phyloP scores from a whole-genome alignment of 176 grass and related monocot genomes.

The Otatea glauca region DNA sequence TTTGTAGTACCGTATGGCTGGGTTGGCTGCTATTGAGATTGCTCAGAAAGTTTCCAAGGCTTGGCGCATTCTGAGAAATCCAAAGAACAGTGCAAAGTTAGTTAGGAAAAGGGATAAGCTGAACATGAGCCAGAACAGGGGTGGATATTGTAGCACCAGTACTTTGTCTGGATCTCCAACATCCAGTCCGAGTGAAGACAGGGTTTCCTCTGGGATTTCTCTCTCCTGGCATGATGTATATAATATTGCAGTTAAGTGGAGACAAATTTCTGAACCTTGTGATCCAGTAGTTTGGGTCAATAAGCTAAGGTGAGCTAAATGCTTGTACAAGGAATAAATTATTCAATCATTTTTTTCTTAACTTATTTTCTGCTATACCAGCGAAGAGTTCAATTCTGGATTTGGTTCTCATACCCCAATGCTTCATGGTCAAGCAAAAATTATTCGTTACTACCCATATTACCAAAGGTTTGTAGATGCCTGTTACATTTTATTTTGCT shows the following conservation, averaged over 20 bases:
- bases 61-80: constrained; percentile 85
- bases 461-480: constrained; percentile 66
- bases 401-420: constrained; percentile 99
- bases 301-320: constrained; percentile 77
- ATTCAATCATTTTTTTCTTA: constrained; percentile 35
- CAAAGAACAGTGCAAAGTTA: constrained; percentile 72
- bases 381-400: constrained; percentile 97
- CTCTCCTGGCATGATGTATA: constrained; percentile 96
- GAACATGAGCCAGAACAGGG: constrained; percentile 78
- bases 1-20: constrained; percentile 88
- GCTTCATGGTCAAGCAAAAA: constrained; percentile 97
- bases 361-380: constrained; percentile 50
- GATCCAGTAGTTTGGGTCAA: constrained; percentile 99
- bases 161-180: constrained; percentile 61
- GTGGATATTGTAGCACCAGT: constrained; percentile 80
- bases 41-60: constrained; percentile 95
- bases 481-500: constrained; percentile 23
- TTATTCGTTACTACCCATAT: constrained; percentile 89
- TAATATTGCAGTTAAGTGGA: constrained; percentile 89
- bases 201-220: constrained; percentile 59
- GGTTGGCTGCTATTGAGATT: constrained; percentile 96
- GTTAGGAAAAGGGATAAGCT: constrained; percentile 87
- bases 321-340: constrained; percentile 31
- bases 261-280: constrained; percentile 97
- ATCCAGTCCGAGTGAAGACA: constrained; percentile 73